Percentiles rank a stretch among this genome's conserved stretches.
Conservation (phyloP, 2,329 filamentous ascomycete genomes). For the Simplicillium aogashimaense region DNA sequence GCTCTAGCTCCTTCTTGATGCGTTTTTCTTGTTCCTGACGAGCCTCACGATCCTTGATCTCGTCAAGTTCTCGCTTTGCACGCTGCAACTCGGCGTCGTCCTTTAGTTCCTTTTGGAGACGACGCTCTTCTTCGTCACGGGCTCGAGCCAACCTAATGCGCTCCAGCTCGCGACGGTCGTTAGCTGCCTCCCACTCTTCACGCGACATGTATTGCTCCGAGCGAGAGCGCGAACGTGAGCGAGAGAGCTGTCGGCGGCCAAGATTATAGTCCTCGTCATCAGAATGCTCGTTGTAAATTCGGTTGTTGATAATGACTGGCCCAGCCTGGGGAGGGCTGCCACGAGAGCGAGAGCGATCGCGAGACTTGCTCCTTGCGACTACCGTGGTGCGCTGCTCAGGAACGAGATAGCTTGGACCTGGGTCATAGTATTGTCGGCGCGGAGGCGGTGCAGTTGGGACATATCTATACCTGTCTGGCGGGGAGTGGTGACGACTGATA, state of each 20-base stretch:
- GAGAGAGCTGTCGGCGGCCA: slow-evolving; percentile 16
- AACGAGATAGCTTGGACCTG: slow-evolving; percentile 29
- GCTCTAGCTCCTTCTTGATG: slow-evolving; percentile 41
- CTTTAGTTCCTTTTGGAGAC: slow-evolving; percentile 26
- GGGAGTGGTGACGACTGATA: slow-evolving; percentile 30
- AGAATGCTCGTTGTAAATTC: slow-evolving; percentile 38
- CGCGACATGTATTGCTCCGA: slow-evolving; percentile 29
- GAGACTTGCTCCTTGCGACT: slow-evolving; percentile 27
- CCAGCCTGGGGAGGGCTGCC: slow-evolving; percentile 28
- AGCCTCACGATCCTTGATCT: slow-evolving; percentile 34
- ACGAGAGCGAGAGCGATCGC: slow-evolving; percentile 33
- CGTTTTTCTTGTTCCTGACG: slow-evolving; percentile 38
- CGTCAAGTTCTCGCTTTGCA: slow-evolving; percentile 37
- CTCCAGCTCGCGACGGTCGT: slow-evolving; percentile 31
- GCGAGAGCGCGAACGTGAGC: slow-evolving; percentile 21
- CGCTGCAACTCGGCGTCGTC: slow-evolving; percentile 40
- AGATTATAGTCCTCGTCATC: slow-evolving; percentile 22
- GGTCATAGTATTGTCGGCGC: slow-evolving; percentile 22
- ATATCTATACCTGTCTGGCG: slow-evolving; percentile 32
- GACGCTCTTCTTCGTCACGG: slow-evolving; percentile 25
- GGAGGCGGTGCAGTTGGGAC: slow-evolving; percentile 27
- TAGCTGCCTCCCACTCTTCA: slow-evolving; percentile 30
- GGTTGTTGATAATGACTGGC: slow-evolving; percentile 49
- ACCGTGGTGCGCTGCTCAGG: slow-evolving; percentile 36
- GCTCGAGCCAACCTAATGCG: slow-evolving; percentile 30